Evolutionary conservation across 441 rosid species (phyloP).

Genomic region (Isatis lusitanica): DNA sequence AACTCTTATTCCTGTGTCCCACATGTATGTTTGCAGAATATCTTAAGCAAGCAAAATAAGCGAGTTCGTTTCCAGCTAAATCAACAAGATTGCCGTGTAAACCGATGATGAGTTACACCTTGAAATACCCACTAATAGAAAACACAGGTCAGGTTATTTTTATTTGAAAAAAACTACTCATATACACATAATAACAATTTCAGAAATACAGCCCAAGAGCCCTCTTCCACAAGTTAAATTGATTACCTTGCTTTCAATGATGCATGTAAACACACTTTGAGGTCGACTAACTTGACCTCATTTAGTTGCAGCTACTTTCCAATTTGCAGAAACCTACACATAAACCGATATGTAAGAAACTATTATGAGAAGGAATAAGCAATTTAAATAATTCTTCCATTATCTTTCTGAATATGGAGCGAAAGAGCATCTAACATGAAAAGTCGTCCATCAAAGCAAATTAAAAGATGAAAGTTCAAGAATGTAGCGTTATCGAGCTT

Average conservation of each 20-base stretch:
- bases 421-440: conserved; percentile 13
- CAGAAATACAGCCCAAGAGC: neutral
- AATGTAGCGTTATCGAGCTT: conserved; percentile 6
- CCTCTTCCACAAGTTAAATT: conserved; percentile 5
- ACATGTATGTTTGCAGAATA: conserved; percentile 23
- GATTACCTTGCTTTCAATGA: conserved; percentile 86
- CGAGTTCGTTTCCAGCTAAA: conserved; percentile 63
- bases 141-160: conserved; percentile 22
- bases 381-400: neutral
- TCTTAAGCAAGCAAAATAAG: conserved; percentile 2
- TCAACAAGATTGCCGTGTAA: conserved; percentile 98
- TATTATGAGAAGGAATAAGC: neutral
- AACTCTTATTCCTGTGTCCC: conserved; percentile 80
- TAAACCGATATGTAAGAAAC: neutral
- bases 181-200: neutral
- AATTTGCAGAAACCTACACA: conserved; percentile 87
- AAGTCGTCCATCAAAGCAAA: neutral
- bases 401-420: neutral
- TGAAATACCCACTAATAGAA: conserved; percentile 84
- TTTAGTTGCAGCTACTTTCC: conserved; percentile 98
- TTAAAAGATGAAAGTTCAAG: neutral
- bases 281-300: conserved; percentile 99
- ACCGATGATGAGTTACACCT: conserved; percentile 95
- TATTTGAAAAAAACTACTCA: conserved; percentile 6
- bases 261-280: conserved; percentile 70